Evolutionary conservation across 106 monocot genomes (phyloP).

Genomic region (Hemerocallis citrina): DNA sequence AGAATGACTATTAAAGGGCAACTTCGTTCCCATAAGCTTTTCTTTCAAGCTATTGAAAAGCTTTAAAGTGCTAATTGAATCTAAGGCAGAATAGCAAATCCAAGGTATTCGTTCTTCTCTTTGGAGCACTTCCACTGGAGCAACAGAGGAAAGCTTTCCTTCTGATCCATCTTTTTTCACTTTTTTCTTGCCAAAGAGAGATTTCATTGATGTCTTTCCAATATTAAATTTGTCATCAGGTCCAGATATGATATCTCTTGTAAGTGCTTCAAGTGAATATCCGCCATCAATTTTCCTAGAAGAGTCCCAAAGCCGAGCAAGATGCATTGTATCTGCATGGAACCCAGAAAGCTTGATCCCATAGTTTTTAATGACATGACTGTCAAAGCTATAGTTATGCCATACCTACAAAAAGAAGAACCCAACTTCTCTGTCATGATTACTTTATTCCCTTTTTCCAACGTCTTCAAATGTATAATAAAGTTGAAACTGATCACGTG

Average conservation of each 20-base stretch:
- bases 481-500: no score
- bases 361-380: constrained; percentile 75
- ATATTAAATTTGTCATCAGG: constrained; percentile 27
- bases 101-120: constrained; percentile 65
- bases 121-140: constrained; percentile 78
- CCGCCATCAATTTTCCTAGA: constrained; percentile 78
- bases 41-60: constrained; percentile 68
- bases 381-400: constrained; percentile 99
- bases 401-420: constrained; percentile 61
- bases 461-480: no score
- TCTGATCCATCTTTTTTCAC: constrained; percentile 84
- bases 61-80: constrained; percentile 67
- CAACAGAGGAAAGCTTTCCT: constrained; percentile 64
- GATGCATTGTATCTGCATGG: constrained; percentile 99
- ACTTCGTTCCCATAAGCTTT: constrained; percentile 45
- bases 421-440: neutral
- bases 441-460: no score
- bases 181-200: constrained; percentile 89
- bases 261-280: constrained; percentile 97
- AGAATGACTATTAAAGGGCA: constrained; percentile 36
- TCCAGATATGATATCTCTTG: constrained; percentile 57
- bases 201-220: constrained; percentile 93
- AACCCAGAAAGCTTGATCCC: constrained; percentile 87
- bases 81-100: constrained; percentile 94
- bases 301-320: constrained; percentile 95